Conservation (phyloP, 1,284 basidiomycete species). For the Papiliotrema fonsecae region DNA sequence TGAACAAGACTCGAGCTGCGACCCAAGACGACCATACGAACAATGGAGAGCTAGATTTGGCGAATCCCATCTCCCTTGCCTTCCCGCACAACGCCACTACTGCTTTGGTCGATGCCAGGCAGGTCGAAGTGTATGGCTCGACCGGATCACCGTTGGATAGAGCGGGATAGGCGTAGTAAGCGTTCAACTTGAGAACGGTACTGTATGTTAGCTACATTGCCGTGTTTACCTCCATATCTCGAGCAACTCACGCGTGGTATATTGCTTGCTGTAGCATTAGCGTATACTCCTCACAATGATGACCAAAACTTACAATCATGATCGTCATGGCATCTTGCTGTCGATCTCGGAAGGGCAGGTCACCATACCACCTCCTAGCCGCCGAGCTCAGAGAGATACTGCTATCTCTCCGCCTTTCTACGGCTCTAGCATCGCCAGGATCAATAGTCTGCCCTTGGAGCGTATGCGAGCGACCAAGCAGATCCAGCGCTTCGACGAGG, state of each 20-base stretch:
- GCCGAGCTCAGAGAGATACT: conserved; percentile 36
- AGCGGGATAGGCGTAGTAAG: conserved; percentile 46
- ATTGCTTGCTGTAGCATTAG: conserved; percentile 34
- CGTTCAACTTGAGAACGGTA: conserved; percentile 46
- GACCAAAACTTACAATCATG: conserved; percentile 35
- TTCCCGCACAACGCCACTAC: conserved; percentile 26
- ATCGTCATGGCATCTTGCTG: conserved; percentile 25
- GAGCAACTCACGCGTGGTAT: conserved; percentile 36
- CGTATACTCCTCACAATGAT: background rate
- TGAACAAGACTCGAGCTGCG: conserved; percentile 44
- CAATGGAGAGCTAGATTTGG: conserved; percentile 28
- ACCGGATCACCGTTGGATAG: conserved; percentile 36
- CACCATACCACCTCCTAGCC: conserved; percentile 37
- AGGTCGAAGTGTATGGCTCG: conserved; percentile 41
- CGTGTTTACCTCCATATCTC: background rate
- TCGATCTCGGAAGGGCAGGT: conserved; percentile 15
- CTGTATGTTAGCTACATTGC: conserved; percentile 9
- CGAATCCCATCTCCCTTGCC: conserved; percentile 26
- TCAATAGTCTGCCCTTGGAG: conserved; percentile 41
- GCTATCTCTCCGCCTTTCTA: conserved; percentile 36
- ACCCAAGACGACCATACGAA: conserved; percentile 48
- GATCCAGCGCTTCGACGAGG: conserved; percentile 45
- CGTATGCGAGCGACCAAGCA: conserved; percentile 43
- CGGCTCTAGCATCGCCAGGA: conserved; percentile 33
- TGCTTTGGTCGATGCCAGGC: conserved; percentile 27